Evolutionary conservation across 202 grass and related monocot genomes (phyloP), one percentile per base, ranked within the genome.

Genomic region (Panicum hallii): DNA sequence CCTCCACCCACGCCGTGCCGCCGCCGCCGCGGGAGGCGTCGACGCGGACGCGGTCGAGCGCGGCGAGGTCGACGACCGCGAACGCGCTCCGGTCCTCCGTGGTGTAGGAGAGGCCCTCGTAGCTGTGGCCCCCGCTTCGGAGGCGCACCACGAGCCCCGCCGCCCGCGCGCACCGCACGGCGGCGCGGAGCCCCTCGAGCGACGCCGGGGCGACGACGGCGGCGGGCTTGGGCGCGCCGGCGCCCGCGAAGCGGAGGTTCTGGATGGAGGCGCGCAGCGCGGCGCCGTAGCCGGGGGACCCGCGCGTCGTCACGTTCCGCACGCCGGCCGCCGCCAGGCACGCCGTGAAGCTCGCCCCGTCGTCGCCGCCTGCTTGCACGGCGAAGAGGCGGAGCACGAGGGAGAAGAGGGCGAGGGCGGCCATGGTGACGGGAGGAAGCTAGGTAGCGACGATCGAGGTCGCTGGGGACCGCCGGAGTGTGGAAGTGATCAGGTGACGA

Each of bases 101-200:
- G 12, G 92, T 90, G 87, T 97, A 97, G 7, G 92, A 97, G 30
- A 93, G 72, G 17, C 95, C 92, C 55, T 93, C 95, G 81, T 97
- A 97, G 86, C 92, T 97, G 86, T 97, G 95, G 0, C 94, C 95
- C 5, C 92, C 95, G 81, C 95, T 94, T 54, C 95, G 95, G 70
- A 97, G 46, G 12, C 87, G 90, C 30, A 97, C 76, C 49, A 23
- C 55, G 17, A 88, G 73, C 16, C 50, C 57, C 10, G 78, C 28
- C 30, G 11, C 69, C 17, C 90, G 80, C 53, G 85, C 79, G 79
- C 92, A 97, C 42, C 66, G 67, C 46, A 93, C 70, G 30, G 87
- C 9, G n/a, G 45, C 50, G 49, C 85, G 87, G 9, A 97, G 85
- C 41, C 93, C 84, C 16, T 9, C 75, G 23, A 36, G 43, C 2